Percentiles rank a stretch among this genome's conserved stretches.
Conservation (phyloP, 2,329 filamentous ascomycete species). For the Penicillium janthinellum region DNA sequence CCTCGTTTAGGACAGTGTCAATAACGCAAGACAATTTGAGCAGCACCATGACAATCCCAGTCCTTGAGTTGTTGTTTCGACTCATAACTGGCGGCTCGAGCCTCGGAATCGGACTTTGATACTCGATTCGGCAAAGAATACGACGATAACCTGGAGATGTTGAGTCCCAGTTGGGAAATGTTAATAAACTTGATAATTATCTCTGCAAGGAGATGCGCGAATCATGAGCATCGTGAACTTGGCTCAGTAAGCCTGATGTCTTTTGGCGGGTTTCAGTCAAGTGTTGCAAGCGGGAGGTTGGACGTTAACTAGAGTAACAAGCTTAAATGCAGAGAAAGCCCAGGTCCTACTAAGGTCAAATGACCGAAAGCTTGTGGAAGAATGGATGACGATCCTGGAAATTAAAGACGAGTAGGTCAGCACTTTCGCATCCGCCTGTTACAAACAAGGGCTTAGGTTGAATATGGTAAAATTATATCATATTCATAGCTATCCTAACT, state of each 20-base stretch:
- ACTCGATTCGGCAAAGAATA: neutral
- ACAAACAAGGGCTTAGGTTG: too few relatives aligned
- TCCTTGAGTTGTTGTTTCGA: neutral
- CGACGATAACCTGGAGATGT: neutral
- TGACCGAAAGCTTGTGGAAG: too few relatives aligned
- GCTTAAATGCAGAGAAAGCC: too few relatives aligned
- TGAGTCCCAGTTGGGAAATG: neutral
- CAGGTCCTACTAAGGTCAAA: too few relatives aligned
- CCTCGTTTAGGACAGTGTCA: neutral
- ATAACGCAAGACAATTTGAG: neutral
- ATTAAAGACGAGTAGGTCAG: too few relatives aligned
- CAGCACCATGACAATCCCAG: neutral
- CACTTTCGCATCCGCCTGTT: neutral
- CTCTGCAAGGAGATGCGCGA: neutral
- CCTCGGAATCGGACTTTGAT: neutral
- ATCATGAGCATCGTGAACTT: neutral
- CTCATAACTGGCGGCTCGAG: neutral
- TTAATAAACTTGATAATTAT: neutral
- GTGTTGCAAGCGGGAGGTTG: too few relatives aligned
- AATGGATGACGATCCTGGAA: too few relatives aligned
- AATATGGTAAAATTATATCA: neutral
- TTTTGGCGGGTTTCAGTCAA: too few relatives aligned
- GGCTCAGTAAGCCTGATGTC: too few relatives aligned
- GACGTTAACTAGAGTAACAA: too few relatives aligned
- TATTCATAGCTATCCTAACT: neutral